Base-by-base conservation (phyloP, 1,284 basidiomycete species). In the Grifola frondosa region DNA sequence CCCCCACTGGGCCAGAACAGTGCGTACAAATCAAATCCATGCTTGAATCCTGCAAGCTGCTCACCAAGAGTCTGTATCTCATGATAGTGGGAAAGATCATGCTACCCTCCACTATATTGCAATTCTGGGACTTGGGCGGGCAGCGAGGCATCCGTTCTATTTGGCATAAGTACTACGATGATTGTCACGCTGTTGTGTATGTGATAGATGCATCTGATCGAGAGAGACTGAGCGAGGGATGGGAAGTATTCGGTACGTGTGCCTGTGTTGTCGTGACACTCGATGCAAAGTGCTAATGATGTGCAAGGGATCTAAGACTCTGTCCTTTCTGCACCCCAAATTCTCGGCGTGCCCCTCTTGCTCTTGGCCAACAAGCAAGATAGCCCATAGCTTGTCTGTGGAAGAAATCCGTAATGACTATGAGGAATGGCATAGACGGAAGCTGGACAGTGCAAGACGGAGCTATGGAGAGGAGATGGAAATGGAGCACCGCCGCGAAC, bases 331-430 rank as follows among this genome's bases (percentile, higher is more conserved):
- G 80, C 88, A 2, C 91, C 89, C 0, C 84, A 91, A 52, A 90
- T 94, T 19, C 80, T 96, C 23, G 87, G 88, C 42, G 80, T 96
- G 0, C 94, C 93, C 0, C 74, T 96, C 1, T 73, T 97, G 5
- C 78, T 97, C 6, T 74, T 96, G 6, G 94, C 92, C 12, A 97
- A 97, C 69, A 97, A 97, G 65, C 94, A 95, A 63, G 93, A 97
- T 54, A 81, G 78, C 5, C 80, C 84, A 74, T 5, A 87, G 86
- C 49, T 71, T 96, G 25, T 86, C 89, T 0, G 89, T 93, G 0
- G 86, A 91, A 42, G 91, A 95, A 52, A 92, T 97, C 36, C 73
- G 92, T 15, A 84, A 91, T 49, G 88, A 90, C 53, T 94, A 93
- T 54, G 91, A 95, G 60, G 84, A 85, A 21, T 95, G 91, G 90